Conservation (phyloP, 805 yeast species). For the Geotrichum ghanense region DNA sequence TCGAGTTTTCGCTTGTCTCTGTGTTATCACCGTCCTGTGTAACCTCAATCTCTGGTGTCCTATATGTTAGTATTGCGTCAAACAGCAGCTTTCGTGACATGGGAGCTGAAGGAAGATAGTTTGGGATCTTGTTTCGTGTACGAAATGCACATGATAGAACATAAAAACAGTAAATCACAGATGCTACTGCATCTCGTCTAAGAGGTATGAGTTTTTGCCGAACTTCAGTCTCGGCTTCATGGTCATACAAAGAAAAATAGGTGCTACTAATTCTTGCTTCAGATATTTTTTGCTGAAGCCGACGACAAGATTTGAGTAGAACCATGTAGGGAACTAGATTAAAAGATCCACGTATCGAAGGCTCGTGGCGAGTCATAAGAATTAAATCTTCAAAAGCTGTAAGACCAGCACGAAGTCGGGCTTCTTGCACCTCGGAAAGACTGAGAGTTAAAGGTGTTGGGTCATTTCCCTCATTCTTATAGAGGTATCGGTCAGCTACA, state of each 20-base stretch:
- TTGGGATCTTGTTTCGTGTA: constrained; percentile 29
- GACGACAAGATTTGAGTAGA: constrained; percentile 29
- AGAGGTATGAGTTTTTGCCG: constrained; percentile 31
- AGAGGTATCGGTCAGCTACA: constrained; percentile 37
- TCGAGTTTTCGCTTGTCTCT: background rate
- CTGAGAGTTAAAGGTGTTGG: constrained; percentile 36
- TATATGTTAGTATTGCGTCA: constrained; percentile 29
- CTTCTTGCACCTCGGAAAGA: constrained; percentile 36
- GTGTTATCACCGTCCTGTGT: background rate
- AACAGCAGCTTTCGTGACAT: constrained; percentile 33
- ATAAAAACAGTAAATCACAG: constrained; percentile 34
- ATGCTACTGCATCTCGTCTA: constrained; percentile 37
- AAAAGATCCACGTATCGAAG: constrained; percentile 27
- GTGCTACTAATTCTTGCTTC: constrained; percentile 40
- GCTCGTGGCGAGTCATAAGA: constrained; percentile 28
- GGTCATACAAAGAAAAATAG: constrained; percentile 35
- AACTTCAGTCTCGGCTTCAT: constrained; percentile 28
- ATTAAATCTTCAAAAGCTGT: constrained; percentile 31
- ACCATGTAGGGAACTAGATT: constrained; percentile 24
- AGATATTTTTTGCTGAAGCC: constrained; percentile 31
- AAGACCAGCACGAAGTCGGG: constrained; percentile 33
- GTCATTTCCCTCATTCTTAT: constrained; percentile 35
- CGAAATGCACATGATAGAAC: constrained; percentile 33
- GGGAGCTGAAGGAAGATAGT: constrained; percentile 35
- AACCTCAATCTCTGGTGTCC: constrained; percentile 9